phyloP scores from a whole-genome alignment of 2,329 filamentous ascomycete species.

The Aspergillus ruber region DNA sequence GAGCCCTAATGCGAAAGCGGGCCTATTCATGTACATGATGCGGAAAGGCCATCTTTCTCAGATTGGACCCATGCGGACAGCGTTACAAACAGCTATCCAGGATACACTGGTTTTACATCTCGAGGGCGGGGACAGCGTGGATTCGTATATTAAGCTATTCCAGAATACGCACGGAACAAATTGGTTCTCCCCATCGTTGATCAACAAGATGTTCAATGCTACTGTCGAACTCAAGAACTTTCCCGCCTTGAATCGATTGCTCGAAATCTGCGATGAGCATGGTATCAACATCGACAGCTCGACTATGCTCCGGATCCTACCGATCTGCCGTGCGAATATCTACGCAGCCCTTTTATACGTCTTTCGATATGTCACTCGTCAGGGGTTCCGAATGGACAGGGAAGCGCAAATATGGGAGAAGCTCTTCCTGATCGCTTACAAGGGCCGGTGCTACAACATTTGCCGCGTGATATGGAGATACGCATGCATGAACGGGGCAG shows the following conservation, averaged over 20 bases:
- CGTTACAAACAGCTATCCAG: conserved; percentile 25
- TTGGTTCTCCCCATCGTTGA: conserved; percentile 32
- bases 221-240: conserved; percentile 20
- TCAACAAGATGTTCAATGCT: conserved; percentile 34
- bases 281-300: conserved; percentile 20
- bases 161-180: conserved; percentile 26
- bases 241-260: conserved; percentile 21
- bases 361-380: conserved; percentile 15
- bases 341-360: conserved; percentile 18
- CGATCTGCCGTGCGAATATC: conserved; percentile 18
- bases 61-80: conserved; percentile 15
- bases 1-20: conserved; percentile 20
- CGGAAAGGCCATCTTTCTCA: conserved; percentile 25
- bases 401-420: conserved; percentile 22
- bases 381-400: conserved; percentile 12
- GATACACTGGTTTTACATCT: conserved; percentile 28
- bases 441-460: conserved; percentile 32
- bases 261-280: conserved; percentile 25
- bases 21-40: conserved; percentile 26
- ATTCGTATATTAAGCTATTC: conserved; percentile 34
- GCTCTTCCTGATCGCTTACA: conserved; percentile 40
- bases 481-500: conserved; percentile 34
- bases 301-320: conserved; percentile 25
- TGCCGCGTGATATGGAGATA: conserved; percentile 44
- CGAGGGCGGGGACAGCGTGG: conserved; percentile 24